Percentiles rank a stretch among this genome's conserved stretches.
phyloP scores from a whole-genome alignment of 2,329 filamentous ascomycete species.

The Nemania diffusa region DNA sequence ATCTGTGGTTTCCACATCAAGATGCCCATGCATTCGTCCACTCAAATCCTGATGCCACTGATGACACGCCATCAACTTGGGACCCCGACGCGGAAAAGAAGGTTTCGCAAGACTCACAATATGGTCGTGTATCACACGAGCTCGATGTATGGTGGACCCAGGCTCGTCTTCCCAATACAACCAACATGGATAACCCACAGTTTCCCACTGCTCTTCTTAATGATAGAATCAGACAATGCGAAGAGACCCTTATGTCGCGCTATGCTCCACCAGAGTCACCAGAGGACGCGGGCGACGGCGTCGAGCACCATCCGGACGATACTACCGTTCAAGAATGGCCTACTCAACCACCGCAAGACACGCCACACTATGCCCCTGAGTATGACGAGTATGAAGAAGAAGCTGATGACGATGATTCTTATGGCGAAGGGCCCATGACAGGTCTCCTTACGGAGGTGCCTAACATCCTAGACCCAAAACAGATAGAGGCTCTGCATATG shows the following conservation, averaged over 20 bases:
- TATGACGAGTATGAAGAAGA: conserved; percentile 64
- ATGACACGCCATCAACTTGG: conserved; percentile 61
- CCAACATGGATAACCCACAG: conserved; percentile 68
- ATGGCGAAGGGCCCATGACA: conserved; percentile 79
- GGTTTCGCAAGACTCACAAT: conserved; percentile 67
- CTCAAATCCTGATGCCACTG: conserved; percentile 56
- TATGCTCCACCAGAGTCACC: conserved; percentile 56
- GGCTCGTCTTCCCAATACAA: conserved; percentile 69
- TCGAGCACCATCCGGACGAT: conserved; percentile 52
- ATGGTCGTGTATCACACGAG: conserved; percentile 71
- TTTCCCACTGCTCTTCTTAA: conserved; percentile 69
- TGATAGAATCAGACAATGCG: conserved; percentile 66
- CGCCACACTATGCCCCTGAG: conserved; percentile 55
- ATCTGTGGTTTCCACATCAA: conserved; percentile 60
- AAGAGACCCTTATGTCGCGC: conserved; percentile 67
- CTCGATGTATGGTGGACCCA: conserved; percentile 73
- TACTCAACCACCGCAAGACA: conserved; percentile 54
- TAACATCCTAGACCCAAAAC: conserved; percentile 90
- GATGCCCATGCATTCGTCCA: conserved; percentile 67
- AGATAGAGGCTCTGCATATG: conserved; percentile 97
- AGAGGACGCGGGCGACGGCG: conserved; percentile 49
- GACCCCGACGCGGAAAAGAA: conserved; percentile 64
- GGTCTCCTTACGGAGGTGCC: conserved; percentile 93
- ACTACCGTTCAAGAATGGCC: conserved; percentile 49
- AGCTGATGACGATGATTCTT: conserved; percentile 76